Percentiles rank a stretch among this genome's conserved stretches.
These are phyloP conservation scores for Periconia digitata DNA, from an alignment of 2,329 filamentous ascomycete species.

Conservation along the genomic window DNA sequence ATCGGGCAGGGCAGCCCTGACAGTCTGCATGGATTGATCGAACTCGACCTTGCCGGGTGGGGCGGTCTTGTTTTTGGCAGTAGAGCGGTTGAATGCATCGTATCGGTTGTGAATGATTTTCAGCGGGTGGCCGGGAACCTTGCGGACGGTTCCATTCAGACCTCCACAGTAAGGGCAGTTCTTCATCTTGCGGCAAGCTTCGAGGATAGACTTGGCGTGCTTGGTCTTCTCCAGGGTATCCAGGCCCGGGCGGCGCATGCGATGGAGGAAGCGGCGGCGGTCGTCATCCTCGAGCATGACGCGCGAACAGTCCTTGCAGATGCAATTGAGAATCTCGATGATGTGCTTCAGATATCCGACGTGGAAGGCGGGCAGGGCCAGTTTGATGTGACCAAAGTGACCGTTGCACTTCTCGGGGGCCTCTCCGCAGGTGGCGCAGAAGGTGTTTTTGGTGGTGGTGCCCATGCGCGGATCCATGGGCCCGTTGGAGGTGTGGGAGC, in stretches of 20 bases:
- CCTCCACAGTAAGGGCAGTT: slow-evolving; percentile 77
- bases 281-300: slow-evolving; percentile 82
- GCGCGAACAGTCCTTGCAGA: slow-evolving; percentile 89
- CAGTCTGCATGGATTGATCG: slow-evolving; percentile 80
- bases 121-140: slow-evolving; percentile 76
- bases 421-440: slow-evolving; percentile 81
- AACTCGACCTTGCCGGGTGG: slow-evolving; percentile 82
- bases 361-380: slow-evolving; percentile 91
- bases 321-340: slow-evolving; percentile 87
- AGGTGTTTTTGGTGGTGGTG: slow-evolving; percentile 79
- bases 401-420: slow-evolving; percentile 83
- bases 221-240: slow-evolving; percentile 84
- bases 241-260: slow-evolving; percentile 76
- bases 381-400: slow-evolving; percentile 90
- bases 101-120: slow-evolving; percentile 96
- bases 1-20: slow-evolving; percentile 75
- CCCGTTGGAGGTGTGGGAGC: slow-evolving; percentile 76
- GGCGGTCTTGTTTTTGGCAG: slow-evolving; percentile 78
- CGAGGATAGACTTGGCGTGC: slow-evolving; percentile 84
- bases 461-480: slow-evolving; percentile 87
- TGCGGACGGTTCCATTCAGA: slow-evolving; percentile 89
- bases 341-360: slow-evolving; percentile 95
- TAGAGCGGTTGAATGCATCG: slow-evolving; percentile 82
- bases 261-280: slow-evolving; percentile 73
- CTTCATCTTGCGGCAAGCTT: slow-evolving; percentile 85